phyloP scores from a whole-genome alignment of 2,329 filamentous ascomycete genomes.

The Aureobasidium melanogenum region DNA sequence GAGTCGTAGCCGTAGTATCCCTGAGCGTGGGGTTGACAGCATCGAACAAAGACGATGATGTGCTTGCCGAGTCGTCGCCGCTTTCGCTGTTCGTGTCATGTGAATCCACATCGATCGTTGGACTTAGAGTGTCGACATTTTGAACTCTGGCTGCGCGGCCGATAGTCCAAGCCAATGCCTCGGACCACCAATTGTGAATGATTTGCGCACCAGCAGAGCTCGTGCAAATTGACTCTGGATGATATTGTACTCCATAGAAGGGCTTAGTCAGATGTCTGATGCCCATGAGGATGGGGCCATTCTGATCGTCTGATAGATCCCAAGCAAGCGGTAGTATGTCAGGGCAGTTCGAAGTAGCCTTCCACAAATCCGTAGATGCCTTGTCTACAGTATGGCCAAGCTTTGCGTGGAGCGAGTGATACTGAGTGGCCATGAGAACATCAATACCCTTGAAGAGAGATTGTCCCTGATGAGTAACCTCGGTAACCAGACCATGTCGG shows the following conservation, averaged over 20 bases:
- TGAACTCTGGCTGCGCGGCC: neutral
- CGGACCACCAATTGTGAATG: constrained; percentile 66
- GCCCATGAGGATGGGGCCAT: constrained; percentile 65
- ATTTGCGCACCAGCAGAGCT: constrained; percentile 56
- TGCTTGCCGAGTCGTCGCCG: neutral
- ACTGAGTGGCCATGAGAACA: constrained; percentile 62
- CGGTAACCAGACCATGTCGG: constrained; percentile 71
- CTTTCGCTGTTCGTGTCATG: neutral
- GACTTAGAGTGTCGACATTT: neutral
- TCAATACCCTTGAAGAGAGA: constrained; percentile 60
- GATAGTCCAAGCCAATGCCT: constrained; percentile 33
- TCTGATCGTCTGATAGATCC: constrained; percentile 36
- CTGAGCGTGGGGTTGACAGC: constrained; percentile 1
- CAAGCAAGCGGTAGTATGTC: constrained; percentile 39
- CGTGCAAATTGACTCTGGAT: constrained; percentile 83
- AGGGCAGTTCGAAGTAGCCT: constrained; percentile 27
- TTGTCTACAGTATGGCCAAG: constrained; percentile 27
- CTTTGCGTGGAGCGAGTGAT: constrained; percentile 54
- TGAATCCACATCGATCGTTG: neutral
- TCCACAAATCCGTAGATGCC: constrained; percentile 33
- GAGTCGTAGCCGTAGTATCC: constrained; percentile 3
- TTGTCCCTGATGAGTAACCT: constrained; percentile 49
- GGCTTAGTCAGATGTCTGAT: constrained; percentile 59
- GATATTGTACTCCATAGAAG: constrained; percentile 83
- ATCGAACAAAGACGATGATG: constrained; percentile 8